A percentile compares a stretch with the other conserved stretches of the same genome.
phyloP scores from a whole-genome alignment of 192 early-diverging fungal species.

The Entomortierella beljakovae region DNA sequence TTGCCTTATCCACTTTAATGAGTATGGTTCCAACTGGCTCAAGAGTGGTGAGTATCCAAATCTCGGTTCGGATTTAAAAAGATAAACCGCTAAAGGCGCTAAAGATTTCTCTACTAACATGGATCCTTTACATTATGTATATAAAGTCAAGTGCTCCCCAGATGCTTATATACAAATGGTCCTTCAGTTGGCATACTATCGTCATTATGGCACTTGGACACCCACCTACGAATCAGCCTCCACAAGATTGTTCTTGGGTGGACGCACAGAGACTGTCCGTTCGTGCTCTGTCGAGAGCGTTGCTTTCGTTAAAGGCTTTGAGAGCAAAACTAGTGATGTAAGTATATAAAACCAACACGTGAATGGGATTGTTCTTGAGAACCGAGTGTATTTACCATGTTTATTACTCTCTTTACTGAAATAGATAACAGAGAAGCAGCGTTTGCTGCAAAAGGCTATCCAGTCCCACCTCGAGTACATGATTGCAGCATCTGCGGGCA shows the following conservation, averaged over 20 bases:
- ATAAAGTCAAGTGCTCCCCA: slow-evolving; percentile 75
- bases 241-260: slow-evolving; percentile 77
- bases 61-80: background rate
- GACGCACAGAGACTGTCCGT: slow-evolving; percentile 94
- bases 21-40: slow-evolving; percentile 88
- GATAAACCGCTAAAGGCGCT: no score
- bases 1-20: slow-evolving; percentile 72
- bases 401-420: background rate
- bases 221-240: slow-evolving; percentile 86
- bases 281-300: slow-evolving; percentile 81
- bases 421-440: slow-evolving; percentile 61
- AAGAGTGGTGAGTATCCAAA: slow-evolving; percentile 66
- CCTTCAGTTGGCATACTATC: slow-evolving; percentile 86
- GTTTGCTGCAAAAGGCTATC: slow-evolving; percentile 72
- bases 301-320: slow-evolving; percentile 81
- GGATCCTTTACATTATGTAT: background rate
- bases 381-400: no score
- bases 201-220: slow-evolving; percentile 73
- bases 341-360: background rate
- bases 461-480: slow-evolving; percentile 79
- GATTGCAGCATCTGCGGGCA: slow-evolving; percentile 74
- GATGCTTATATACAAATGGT: slow-evolving; percentile 95
- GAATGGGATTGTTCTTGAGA: background rate
- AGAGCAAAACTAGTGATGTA: slow-evolving; percentile 71
- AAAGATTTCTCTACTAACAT: no score